Base-by-base conservation (phyloP, 2,329 filamentous ascomycete genomes). In the Lojkania enalia region DNA sequence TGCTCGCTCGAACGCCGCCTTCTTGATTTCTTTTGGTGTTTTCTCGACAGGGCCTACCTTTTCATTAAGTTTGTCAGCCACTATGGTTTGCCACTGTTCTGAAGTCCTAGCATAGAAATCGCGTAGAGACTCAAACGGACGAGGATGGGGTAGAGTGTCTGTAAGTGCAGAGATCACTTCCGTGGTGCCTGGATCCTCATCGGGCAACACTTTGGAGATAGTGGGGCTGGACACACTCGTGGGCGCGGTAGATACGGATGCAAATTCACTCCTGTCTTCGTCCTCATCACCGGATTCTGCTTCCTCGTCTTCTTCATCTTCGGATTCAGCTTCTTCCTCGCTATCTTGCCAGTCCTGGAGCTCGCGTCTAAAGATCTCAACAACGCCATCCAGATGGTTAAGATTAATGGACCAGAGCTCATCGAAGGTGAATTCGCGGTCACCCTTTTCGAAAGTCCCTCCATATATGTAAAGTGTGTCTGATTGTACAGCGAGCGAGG, bases 401-500 rank as follows among this genome's bases (percentile, higher is more conserved):
- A 99, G 77, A 61, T 99, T 90, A 48, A 97, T 84, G 2, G 90
- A 86, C 71, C 95, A 95, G 70, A 99, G 77, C 61, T 99, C 94
- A 58, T 96, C 91, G 69, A 97, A 96, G 0, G 91, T 97, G 61
- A 88, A 96, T 69, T 99, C 94, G 16, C 89, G 82, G 61, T 99
- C 94, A 14, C 89, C 92, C 66, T 95, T 94, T 66, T 99, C 94
- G 60, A 87, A 96, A 0, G 92, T 99, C 14, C 94, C 94, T 20
- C 94, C 91, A 62, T 95, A 97, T 42, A 97, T 89, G 71, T 92
- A 99, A 1, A 97, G 78, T 6, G 88, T 84, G 66, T 99, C 94
- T 54, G 91, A 89, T 70, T 97, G 91, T 0, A 97, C 89, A 0
- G 92, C 84, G 29, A 97, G 74, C 55, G 94, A 88, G 1, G 90